Conservation (phyloP, 2,329 filamentous ascomycete genomes). For the Aspergillus oerlinghausenensis region DNA sequence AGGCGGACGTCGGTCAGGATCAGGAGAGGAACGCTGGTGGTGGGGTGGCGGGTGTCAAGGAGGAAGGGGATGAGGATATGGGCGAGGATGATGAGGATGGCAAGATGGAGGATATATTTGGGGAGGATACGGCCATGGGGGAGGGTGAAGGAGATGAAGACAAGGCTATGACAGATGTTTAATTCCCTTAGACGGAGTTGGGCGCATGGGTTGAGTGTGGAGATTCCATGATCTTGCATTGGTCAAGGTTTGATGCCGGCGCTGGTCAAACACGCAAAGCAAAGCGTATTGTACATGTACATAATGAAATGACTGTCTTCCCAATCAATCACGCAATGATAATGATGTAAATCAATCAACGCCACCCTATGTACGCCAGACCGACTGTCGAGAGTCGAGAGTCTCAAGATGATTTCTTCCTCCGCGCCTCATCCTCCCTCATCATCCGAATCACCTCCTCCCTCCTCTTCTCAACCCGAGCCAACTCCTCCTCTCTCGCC, state of each 20-base stretch:
- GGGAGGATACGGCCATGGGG: constrained; percentile 38
- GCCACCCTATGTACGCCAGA: neutral
- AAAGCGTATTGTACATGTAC: constrained; percentile 12
- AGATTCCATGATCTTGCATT: neutral
- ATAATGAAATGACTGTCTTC: constrained; percentile 6
- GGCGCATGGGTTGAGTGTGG: neutral
- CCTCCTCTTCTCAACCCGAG: constrained; percentile 35
- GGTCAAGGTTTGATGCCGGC: neutral
- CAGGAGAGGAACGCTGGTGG: constrained; percentile 16
- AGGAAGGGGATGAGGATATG: constrained; percentile 30
- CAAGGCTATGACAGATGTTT: constrained; percentile 42
- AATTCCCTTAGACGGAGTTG: constrained; percentile 6
- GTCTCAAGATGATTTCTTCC: neutral
- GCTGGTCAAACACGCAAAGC: neutral
- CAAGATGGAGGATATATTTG: constrained; percentile 47
- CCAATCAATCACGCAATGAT: neutral
- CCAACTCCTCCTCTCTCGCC: constrained; percentile 61
- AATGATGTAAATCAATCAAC: neutral
- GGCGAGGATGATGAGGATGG: constrained; percentile 41
- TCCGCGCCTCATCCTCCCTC: constrained; percentile 33
- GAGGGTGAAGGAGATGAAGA: constrained; percentile 32
- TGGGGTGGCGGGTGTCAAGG: constrained; percentile 26
- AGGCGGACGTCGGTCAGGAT: constrained; percentile 25
- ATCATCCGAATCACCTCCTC: constrained; percentile 40
- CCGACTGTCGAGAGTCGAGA: neutral